Conservation (phyloP, 139 green algal species). For the Tetraselmis striata region DNA sequence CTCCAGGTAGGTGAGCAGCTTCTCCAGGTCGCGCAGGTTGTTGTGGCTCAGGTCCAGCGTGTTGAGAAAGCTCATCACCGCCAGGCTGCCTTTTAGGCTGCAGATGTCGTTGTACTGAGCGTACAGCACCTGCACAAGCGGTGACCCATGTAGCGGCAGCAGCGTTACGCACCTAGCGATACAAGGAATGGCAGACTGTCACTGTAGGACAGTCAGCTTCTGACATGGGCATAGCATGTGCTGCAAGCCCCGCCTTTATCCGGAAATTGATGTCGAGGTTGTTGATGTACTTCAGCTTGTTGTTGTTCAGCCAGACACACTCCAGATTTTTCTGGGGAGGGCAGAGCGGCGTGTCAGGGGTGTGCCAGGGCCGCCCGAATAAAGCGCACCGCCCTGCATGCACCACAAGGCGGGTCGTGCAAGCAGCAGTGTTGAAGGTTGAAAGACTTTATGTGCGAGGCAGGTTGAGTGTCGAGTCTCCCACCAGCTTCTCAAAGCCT, state of each 20-base stretch:
- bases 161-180: too few species aligned
- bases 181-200: too few species aligned
- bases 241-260: conserved; percentile 25
- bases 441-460: too few species aligned
- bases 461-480: too few species aligned
- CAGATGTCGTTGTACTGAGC: conserved; percentile 52
- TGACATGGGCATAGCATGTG: too few species aligned
- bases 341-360: too few species aligned
- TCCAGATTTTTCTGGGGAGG: conserved; percentile 38
- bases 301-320: conserved; percentile 47
- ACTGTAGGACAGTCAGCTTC: too few species aligned
- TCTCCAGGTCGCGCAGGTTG: conserved; percentile 41
- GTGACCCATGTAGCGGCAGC: too few species aligned
- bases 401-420: too few species aligned
- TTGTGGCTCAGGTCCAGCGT: conserved; percentile 49
- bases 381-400: too few species aligned
- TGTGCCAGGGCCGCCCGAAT: too few species aligned
- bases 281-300: conserved; percentile 39
- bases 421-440: too few species aligned
- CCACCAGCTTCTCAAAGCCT: conserved; percentile 44
- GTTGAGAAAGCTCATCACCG: conserved; percentile 37
- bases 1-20: conserved; percentile 32
- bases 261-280: conserved; percentile 46
- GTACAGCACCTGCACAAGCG: background rate
- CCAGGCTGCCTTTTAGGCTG: conserved; percentile 49